Percentiles rank a stretch among this genome's conserved stretches.
Conservation (phyloP, 1,139 yeast genomes). For the Hyphopichia fennica region DNA sequence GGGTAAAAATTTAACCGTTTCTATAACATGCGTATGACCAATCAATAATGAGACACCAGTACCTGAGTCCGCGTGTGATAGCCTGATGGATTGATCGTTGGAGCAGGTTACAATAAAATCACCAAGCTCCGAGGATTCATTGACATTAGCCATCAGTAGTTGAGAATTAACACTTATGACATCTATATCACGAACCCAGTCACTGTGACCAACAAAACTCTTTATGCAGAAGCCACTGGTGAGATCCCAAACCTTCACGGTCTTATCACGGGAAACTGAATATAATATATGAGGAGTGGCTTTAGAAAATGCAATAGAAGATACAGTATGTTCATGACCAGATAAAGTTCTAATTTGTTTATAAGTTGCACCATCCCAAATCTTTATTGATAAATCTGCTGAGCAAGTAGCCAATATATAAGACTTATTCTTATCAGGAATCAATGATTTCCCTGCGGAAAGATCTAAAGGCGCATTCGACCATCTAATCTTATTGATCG, state of each 20-base stretch:
- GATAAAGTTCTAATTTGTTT: constrained; percentile 63
- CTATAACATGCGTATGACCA: constrained; percentile 86
- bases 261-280: constrained; percentile 75
- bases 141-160: constrained; percentile 11
- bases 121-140: constrained; percentile 27
- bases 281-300: constrained; percentile 46
- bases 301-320: constrained; percentile 55
- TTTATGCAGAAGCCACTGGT: constrained; percentile 65
- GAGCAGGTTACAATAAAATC: constrained; percentile 75
- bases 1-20: constrained; percentile 71
- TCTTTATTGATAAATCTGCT: constrained; percentile 68
- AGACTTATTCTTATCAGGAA: constrained; percentile 8
- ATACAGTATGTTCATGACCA: constrained; percentile 92
- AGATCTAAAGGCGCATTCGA: constrained; percentile 37
- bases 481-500: constrained; percentile 63
- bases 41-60: constrained; percentile 66
- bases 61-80: constrained; percentile 65
- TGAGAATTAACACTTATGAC: constrained; percentile 22
- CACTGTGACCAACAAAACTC: constrained; percentile 77
- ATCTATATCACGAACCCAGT: constrained; percentile 80
- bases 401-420: constrained; percentile 60
- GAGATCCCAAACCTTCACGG: constrained; percentile 78
- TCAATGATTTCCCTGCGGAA: constrained; percentile 9
- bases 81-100: constrained; percentile 73
- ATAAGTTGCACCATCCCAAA: constrained; percentile 63